A percentile compares a stretch with the other conserved stretches of the same genome.
Evolutionary conservation across 768 basidiomycete species (phyloP).

Genomic region (Astraeus odoratus): DNA sequence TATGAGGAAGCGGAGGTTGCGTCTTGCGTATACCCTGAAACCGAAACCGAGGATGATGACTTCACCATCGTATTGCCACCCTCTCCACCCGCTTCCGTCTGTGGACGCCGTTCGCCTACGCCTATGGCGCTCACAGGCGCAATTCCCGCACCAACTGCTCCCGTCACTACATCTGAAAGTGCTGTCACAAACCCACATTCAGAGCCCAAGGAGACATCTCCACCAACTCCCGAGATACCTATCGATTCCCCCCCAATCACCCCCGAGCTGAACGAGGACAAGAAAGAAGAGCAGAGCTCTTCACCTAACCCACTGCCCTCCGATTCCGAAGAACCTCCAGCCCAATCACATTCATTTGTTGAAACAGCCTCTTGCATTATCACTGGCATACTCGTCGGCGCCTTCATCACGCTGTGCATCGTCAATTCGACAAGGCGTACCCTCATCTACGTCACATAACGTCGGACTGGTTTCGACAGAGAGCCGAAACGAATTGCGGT

Average conservation of each 20-base stretch:
- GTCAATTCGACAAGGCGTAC: conserved; percentile 42
- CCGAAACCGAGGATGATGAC: conserved; percentile 12
- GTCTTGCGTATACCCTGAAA: conserved; percentile 15
- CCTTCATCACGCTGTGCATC: conserved; percentile 48
- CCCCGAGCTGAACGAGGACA: conserved; percentile 17
- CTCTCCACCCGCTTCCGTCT: conserved; percentile 12
- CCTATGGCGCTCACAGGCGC: not conserved
- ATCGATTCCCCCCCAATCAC: conserved; percentile 22
- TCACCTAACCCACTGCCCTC: conserved; percentile 8
- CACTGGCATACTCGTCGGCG: conserved; percentile 55
- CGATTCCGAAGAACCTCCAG: conserved; percentile 10
- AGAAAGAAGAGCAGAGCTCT: conserved; percentile 8
- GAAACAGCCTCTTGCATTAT: conserved; percentile 41
- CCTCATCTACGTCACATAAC: conserved; percentile 32
- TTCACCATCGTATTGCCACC: conserved; percentile 10
- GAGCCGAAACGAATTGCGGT: not conserved
- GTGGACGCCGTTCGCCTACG: conserved; percentile 8
- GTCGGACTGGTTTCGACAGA: not conserved
- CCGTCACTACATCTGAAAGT: conserved; percentile 4
- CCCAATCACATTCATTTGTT: conserved; percentile 17
- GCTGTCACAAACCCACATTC: not conserved
- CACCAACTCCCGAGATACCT: conserved; percentile 4
- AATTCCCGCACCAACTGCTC: conserved; percentile 3
- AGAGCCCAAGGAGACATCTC: not conserved
- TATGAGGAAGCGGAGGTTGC: conserved; percentile 29